A percentile compares a stretch with the other conserved stretches of the same genome.
Evolutionary conservation across 2,329 filamentous ascomycete species (phyloP).

Genomic region (Aspergillus candidus): DNA sequence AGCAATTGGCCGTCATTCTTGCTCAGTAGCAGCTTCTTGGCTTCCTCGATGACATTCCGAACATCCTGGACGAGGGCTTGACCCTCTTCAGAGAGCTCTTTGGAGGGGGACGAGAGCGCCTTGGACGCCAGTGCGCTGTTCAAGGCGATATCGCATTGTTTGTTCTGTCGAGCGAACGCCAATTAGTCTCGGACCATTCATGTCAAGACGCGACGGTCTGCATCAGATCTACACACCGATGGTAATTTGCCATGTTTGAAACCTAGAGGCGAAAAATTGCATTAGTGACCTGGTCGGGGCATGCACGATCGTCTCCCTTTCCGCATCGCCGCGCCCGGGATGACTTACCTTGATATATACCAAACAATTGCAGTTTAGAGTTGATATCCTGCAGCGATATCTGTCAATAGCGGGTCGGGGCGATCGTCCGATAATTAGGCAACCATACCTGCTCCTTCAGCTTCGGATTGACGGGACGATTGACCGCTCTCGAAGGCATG

Average conservation of each 20-base stretch:
- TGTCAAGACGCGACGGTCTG: constrained; percentile 10
- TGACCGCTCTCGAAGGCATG: constrained; percentile 8
- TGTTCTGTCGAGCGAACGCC: constrained; percentile 54
- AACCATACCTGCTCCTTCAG: constrained; percentile 3
- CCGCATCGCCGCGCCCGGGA: background rate
- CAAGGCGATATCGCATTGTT: constrained; percentile 89
- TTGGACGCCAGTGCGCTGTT: constrained; percentile 77
- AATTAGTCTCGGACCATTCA: background rate
- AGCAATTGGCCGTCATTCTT: constrained; percentile 94
- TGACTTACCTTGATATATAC: constrained; percentile 62
- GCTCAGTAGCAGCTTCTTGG: constrained; percentile 76
- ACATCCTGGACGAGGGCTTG: constrained; percentile 71
- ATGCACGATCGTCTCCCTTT: background rate
- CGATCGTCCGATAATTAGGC: background rate
- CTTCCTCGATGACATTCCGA: constrained; percentile 71
- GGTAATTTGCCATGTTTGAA: constrained; percentile 87
- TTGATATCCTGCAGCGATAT: constrained; percentile 59
- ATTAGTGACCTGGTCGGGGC: constrained; percentile 10
- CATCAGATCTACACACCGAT: constrained; percentile 73
- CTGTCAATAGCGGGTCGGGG: constrained; percentile 1
- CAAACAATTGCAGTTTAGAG: constrained; percentile 89
- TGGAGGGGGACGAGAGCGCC: constrained; percentile 62
- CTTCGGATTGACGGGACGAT: constrained; percentile 6
- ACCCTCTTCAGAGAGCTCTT: constrained; percentile 76
- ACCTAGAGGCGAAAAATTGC: constrained; percentile 43